Evolutionary conservation across 805 yeast genomes (phyloP), one percentile per base, ranked within the genome.

Genomic region (Candida wancherniae): DNA sequence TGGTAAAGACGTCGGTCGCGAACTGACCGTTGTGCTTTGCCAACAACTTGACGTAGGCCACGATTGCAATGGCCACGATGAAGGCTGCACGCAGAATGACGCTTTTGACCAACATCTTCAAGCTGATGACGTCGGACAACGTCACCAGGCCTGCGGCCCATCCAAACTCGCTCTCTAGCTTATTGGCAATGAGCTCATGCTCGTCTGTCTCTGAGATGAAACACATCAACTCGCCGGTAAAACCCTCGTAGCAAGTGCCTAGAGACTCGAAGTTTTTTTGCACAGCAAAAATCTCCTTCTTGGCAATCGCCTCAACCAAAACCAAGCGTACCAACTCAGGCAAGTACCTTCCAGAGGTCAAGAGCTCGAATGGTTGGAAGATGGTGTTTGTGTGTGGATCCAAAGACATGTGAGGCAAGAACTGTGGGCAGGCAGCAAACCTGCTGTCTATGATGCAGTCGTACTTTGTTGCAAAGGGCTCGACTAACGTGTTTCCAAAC

Each of bases 341-440:
- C 23, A 77, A 51, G 48, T 75, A 73, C 38, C 82, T 54, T 1
- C 81, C 80, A 15, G 75, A 58, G 18, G 77, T 63, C 53, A 75
- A 50, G 36, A 71, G 55, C 48, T 77, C 83, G 18, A 69, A 51
- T 1, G 83, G 84, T 47, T 75, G 81, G 44, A 71, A 71, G 8
- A 73, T 50, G 9, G 47, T 32, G 21, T 42, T 36, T 4, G 49
- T 51, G 12, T 39, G 22, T 4, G 52, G 51, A 32, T 53, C 58
- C 7, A 41, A 37, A 9, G 42, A 30, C 62, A 67, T 60, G 39
- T 55, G 58, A 24, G 58, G 55, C 29, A 49, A 41, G 44, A 52
- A 55, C 28, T 37, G 44, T 9, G 33, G 28, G 9, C 9, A 18
- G 33, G 30, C 29, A 16, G 23, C 34, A 32, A 57, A 54, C 15